Evolutionary conservation across 208 protist genomes (phyloP).

Genomic region (Leishmania gerbilli): DNA sequence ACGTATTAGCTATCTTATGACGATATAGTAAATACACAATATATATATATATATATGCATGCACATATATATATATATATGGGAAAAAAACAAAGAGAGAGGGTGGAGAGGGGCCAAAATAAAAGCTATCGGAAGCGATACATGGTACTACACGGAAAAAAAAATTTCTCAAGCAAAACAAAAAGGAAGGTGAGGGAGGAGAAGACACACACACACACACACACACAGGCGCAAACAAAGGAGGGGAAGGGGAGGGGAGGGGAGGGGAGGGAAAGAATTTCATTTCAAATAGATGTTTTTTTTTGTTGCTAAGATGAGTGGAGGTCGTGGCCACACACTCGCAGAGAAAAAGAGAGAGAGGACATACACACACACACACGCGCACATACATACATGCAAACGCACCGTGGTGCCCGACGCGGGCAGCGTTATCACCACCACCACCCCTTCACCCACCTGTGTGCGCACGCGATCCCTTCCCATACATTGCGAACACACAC

Average conservation of each 20-base stretch:
- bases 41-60: not conserved
- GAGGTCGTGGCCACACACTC: not conserved
- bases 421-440: not conserved
- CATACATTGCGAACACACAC: not conserved
- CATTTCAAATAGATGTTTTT: not conserved
- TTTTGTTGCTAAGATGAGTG: not conserved
- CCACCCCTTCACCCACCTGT: not conserved
- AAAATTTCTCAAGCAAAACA: not conserved
- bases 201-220: not conserved
- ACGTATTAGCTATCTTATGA: no score
- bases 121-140: no score
- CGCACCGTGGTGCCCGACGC: not conserved
- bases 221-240: not conserved
- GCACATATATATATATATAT: not conserved
- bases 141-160: no score
- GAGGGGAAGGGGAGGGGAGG: not conserved
- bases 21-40: not conserved
- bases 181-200: not conserved
- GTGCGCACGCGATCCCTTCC: no score
- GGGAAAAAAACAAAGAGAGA: no score
- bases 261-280: not conserved
- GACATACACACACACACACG: not conserved
- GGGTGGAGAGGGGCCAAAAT: no score
- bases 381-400: not conserved
- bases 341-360: not conserved